Percentiles rank a stretch among this genome's conserved stretches.
These are phyloP conservation scores for Elaeis guineensis DNA, from an alignment of 176 grass and related monocot genomes.

Conservation along the genomic window DNA sequence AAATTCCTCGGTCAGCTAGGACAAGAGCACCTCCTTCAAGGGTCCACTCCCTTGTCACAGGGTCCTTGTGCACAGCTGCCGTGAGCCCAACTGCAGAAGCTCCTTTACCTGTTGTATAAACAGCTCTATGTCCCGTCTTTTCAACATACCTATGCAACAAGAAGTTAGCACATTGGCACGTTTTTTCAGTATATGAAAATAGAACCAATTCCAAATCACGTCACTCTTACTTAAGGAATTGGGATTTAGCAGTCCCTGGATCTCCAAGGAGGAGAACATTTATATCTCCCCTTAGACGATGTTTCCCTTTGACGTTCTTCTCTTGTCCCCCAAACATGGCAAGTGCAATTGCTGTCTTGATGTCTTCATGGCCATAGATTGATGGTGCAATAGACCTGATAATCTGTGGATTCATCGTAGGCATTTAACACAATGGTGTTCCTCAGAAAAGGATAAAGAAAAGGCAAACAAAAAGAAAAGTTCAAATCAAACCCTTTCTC, in stretches of 20 bases:
- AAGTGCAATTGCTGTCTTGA: constrained; percentile 87
- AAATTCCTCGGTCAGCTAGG: constrained; percentile 92
- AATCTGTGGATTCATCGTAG: constrained; percentile 35
- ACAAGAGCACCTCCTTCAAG: constrained; percentile 97
- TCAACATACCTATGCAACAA: constrained; percentile 72
- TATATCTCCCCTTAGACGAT: constrained; percentile 90
- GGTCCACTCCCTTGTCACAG: constrained; percentile 96
- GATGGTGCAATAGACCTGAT: constrained; percentile 98
- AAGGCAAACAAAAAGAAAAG: constrained; percentile 15
- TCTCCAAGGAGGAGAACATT: constrained; percentile 94
- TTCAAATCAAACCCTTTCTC: constrained; percentile 73
- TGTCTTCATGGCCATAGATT: constrained; percentile 98
- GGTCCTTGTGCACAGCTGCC: constrained; percentile 93
- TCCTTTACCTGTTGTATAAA: constrained; percentile 98
- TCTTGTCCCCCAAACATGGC: constrained; percentile 99
- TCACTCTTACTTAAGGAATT: constrained; percentile 89
- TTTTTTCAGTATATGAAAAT: background rate
- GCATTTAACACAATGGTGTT: constrained; percentile 5
- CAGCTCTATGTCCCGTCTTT: constrained; percentile 92
- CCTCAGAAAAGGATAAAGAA: constrained; percentile 7
- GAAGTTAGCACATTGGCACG: background rate
- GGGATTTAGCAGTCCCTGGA: constrained; percentile 98
- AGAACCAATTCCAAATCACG: background rate
- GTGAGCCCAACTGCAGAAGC: constrained; percentile 95
- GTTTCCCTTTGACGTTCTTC: constrained; percentile 89